A percentile compares a stretch with the other conserved stretches of the same genome.
These are phyloP conservation scores for Eucalyptus regnans DNA, from an alignment of 345 rosid genomes.

Conservation along the genomic window DNA sequence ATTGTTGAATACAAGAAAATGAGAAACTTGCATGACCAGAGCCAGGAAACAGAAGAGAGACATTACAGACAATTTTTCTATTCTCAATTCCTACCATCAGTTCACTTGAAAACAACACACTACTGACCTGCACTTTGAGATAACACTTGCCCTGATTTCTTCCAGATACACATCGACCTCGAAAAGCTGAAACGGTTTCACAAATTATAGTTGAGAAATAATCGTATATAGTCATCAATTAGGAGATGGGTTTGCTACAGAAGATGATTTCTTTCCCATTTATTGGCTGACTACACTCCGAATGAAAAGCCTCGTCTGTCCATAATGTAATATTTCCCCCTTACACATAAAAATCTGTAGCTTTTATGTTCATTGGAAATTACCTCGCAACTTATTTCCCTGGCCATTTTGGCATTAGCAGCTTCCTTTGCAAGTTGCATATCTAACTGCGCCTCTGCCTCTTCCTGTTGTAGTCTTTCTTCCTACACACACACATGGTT, in stretches of 20 bases:
- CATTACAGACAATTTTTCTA: background rate
- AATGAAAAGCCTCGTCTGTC: background rate
- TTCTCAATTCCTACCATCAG: background rate
- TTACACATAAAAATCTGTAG: background rate
- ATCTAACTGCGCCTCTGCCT: slow-evolving; percentile 43
- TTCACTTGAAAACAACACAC: background rate
- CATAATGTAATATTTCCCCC: background rate
- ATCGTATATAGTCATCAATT: background rate
- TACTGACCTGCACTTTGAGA: slow-evolving; percentile 65
- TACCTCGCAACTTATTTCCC: slow-evolving; percentile 31
- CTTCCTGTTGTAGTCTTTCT: slow-evolving; percentile 56
- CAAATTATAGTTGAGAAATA: background rate
- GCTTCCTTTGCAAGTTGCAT: slow-evolving; percentile 62
- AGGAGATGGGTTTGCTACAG: background rate
- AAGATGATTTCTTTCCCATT: background rate
- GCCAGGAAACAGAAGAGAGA: background rate
- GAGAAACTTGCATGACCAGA: background rate
- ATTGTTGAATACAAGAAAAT: background rate
- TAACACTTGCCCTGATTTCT: slow-evolving; percentile 45
- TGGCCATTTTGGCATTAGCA: slow-evolving; percentile 57
- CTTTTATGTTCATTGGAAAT: background rate
- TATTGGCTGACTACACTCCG: background rate
- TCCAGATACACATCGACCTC: slow-evolving; percentile 58
- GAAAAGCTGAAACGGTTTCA: slow-evolving; percentile 32
- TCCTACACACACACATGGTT: slow-evolving; percentile 19